A percentile compares a stretch with the other conserved stretches of the same genome.
These are phyloP conservation scores for Fraxinus sp. DNA, from an alignment of 305 asterid genomes.

Conservation along the genomic window DNA sequence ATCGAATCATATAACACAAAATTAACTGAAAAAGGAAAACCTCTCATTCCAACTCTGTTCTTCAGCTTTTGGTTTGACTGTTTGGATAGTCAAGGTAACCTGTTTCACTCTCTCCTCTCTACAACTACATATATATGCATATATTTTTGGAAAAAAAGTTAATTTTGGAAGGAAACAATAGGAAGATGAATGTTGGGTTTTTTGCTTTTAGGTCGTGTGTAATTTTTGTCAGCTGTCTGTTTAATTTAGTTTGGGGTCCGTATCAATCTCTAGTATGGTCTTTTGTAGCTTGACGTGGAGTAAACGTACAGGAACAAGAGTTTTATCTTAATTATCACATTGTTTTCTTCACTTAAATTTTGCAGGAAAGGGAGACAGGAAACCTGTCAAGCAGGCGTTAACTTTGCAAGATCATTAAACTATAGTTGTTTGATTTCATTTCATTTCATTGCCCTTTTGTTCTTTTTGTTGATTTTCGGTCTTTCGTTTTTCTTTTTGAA, in stretches of 20 bases:
- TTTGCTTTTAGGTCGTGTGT: background rate
- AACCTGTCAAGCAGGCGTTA: slow-evolving; percentile 5
- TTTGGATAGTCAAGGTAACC: background rate
- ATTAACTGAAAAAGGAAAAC: background rate
- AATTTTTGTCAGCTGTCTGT: background rate
- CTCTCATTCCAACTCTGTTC: background rate
- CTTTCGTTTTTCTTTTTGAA: background rate
- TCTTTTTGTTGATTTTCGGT: background rate
- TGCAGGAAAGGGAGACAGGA: slow-evolving; percentile 25
- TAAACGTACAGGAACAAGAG: background rate
- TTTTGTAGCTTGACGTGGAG: background rate
- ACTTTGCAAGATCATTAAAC: slow-evolving; percentile 18
- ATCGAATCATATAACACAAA: background rate
- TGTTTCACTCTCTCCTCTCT: background rate
- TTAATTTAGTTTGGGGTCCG: background rate
- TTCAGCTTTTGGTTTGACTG: background rate
- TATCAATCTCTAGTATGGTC: background rate
- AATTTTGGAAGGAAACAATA: background rate
- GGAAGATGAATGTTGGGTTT: background rate
- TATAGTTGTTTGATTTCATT: background rate
- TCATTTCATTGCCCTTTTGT: background rate
- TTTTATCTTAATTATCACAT: background rate
- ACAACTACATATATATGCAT: background rate
- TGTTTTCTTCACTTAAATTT: background rate
- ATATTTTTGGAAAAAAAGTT: background rate